Evolutionary conservation across 2,329 filamentous ascomycete species (phyloP), one percentile per base, ranked within the genome.

Genomic region (Calonectria hawksworthii): DNA sequence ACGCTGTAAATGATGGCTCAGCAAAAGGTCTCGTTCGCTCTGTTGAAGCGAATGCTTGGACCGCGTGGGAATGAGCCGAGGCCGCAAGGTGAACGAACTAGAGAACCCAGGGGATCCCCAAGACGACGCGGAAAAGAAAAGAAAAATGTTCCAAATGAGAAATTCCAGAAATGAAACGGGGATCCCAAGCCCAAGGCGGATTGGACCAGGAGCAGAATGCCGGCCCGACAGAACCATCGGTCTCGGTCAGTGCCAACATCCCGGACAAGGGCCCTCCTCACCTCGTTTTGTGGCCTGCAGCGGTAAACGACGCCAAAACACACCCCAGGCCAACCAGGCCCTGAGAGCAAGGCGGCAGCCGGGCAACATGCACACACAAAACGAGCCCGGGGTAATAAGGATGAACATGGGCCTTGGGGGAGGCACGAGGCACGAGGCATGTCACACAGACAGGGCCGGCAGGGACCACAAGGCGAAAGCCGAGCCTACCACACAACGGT

Each of bases 401-500:
- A 65, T 50, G 61, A 65, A 50, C 61, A 65, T 63, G 56, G 56
- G 56, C 56, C 56, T 63, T 63, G 56, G 56, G 56, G 23, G 56
- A 65, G 41, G 61, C 61, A 47, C 41, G 61, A 65, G 61, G 61
- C 61, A 65, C 41, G 41, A 47, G 61, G 61, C 41, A 65, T 65
- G 61, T 65, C 61, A 65, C 61, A 65, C 61, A 47, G 38, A 50
- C 61, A 65, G 61, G 61, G 61, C 61, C 61, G 41, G 44, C 64
- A 67, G 65, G 63, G 54, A 32, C 61, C 61, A 68, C 67, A 70
- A 70, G 67, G 67, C 67, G 67, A 63, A 51, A 70, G 67, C 67
- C 67, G 67, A 56, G 54, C 67, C 32, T 32, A 70, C 67, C 41
- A 51, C 64, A 23, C 50, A 34, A 23, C 50, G 30, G n/a, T 21